Evolutionary conservation across 768 basidiomycete species (phyloP).

Genomic region (Floccularia luteovirens): DNA sequence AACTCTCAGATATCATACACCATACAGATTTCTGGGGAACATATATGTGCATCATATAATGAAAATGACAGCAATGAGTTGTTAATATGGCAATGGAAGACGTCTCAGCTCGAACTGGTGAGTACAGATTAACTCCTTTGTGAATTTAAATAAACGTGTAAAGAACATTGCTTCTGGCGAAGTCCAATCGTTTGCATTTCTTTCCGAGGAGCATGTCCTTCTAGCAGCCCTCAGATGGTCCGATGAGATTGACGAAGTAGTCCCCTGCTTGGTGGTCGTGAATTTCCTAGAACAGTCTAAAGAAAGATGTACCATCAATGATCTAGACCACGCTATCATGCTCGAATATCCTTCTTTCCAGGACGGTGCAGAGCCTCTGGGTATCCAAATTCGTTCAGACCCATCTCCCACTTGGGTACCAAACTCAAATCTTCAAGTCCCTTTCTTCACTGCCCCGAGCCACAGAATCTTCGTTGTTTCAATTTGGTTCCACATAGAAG

Average conservation of each 20-base stretch:
- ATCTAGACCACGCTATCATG: constrained; percentile 22
- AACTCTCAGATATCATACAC: constrained; percentile 24
- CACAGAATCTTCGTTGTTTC: constrained; percentile 41
- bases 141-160: constrained; percentile 7
- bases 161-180: constrained; percentile 20
- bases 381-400: constrained; percentile 43
- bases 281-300: constrained; percentile 26
- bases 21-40: constrained; percentile 50
- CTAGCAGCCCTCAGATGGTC: constrained; percentile 17
- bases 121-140: constrained; percentile 12
- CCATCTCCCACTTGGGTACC: constrained; percentile 41
- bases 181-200: constrained; percentile 32
- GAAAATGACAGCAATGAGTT: constrained; percentile 33
- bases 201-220: constrained; percentile 32
- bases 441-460: constrained; percentile 35
- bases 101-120: constrained; percentile 41
- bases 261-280: constrained; percentile 26
- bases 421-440: constrained; percentile 22
- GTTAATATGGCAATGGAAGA: constrained; percentile 64
- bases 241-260: constrained; percentile 12
- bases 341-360: constrained; percentile 35
- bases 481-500: constrained; percentile 25
- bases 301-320: constrained; percentile 18
- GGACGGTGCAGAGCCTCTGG: constrained; percentile 15
- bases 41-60: constrained; percentile 41